phyloP scores from a whole-genome alignment of 768 basidiomycete genomes.

The Strobilomyces dryophilus region DNA sequence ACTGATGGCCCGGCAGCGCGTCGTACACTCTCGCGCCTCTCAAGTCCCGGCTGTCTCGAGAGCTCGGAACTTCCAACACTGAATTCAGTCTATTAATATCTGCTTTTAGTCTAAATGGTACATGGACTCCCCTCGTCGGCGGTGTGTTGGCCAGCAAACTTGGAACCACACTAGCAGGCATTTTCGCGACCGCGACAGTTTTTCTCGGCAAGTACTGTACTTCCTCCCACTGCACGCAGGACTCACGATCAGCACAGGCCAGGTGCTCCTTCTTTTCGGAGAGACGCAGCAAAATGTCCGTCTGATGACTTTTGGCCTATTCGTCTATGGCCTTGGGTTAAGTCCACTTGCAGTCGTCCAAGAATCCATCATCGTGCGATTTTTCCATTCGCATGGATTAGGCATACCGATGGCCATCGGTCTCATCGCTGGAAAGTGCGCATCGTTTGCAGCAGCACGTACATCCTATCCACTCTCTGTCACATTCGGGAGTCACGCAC shows the following conservation, averaged over 20 bases:
- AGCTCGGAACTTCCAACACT: conserved; percentile 71
- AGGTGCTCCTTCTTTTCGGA: conserved; percentile 62
- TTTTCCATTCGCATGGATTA: conserved; percentile 72
- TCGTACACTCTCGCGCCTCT: conserved; percentile 75
- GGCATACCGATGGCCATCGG: conserved; percentile 80
- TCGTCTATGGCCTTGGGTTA: conserved; percentile 75
- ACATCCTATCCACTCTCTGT: conserved; percentile 76
- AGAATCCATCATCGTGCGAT: conserved; percentile 81
- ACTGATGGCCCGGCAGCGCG: conserved; percentile 40
- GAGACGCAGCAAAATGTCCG: conserved; percentile 57
- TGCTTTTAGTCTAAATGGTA: conserved; percentile 69
- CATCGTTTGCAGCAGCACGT: conserved; percentile 71
- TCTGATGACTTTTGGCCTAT: conserved; percentile 71
- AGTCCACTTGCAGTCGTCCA: conserved; percentile 80
- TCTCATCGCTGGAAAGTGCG: conserved; percentile 74
- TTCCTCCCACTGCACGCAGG: background rate
- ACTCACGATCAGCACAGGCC: conserved; percentile 40
- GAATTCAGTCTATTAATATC: conserved; percentile 78
- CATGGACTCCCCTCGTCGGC: conserved; percentile 75
- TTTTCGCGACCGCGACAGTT: conserved; percentile 72
- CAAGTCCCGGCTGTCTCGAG: conserved; percentile 63
- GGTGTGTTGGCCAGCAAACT: conserved; percentile 67
- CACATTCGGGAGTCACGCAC: conserved; percentile 61
- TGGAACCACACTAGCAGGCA: conserved; percentile 67
- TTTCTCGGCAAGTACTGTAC: conserved; percentile 45